Evolutionary conservation across 306 rosid genomes (phyloP).

Genomic region (Cercis canadensis): DNA sequence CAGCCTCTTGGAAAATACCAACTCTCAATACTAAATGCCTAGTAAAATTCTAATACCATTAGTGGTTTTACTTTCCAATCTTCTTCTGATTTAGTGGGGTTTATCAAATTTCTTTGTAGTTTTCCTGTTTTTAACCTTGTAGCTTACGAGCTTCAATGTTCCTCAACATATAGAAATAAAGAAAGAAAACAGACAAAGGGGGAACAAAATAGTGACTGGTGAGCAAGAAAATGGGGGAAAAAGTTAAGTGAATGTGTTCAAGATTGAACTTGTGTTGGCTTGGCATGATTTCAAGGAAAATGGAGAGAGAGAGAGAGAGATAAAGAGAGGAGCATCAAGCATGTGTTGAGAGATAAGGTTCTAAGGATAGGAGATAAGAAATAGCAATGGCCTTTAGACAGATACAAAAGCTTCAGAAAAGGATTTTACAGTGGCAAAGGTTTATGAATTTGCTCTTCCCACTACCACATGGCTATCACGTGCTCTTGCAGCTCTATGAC

Average conservation of each 20-base stretch:
- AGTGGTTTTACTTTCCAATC: slow-evolving; percentile 29
- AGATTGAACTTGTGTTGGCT: slow-evolving; percentile 9
- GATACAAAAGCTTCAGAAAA: slow-evolving; percentile 47
- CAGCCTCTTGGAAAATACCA: slow-evolving; percentile 40
- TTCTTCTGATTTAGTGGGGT: not conserved
- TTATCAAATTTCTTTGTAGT: not conserved
- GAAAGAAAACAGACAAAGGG: not conserved
- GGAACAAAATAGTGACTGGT: not conserved
- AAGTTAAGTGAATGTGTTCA: slow-evolving; percentile 11
- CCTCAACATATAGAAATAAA: not conserved
- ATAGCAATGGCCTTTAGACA: slow-evolving; percentile 30
- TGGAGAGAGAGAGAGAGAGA: slow-evolving; percentile 4
- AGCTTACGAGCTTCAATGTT: not conserved
- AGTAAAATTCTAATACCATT: slow-evolving; percentile 20
- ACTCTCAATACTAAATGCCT: slow-evolving; percentile 4
- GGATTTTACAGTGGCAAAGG: slow-evolving; percentile 44
- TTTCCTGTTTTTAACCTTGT: slow-evolving; percentile 17
- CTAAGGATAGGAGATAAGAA: slow-evolving; percentile 31
- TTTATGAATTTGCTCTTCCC: slow-evolving; percentile 36
- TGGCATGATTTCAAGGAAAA: slow-evolving; percentile 35
- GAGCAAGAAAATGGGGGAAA: not conserved
- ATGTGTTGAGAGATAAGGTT: slow-evolving; percentile 40
- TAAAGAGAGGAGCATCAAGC: slow-evolving; percentile 31
- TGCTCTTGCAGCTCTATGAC: slow-evolving; percentile 49
- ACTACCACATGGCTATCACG: slow-evolving; percentile 59